A percentile compares a stretch with the other conserved stretches of the same genome.
These are phyloP conservation scores for Zygoascus ofunaensis DNA, from an alignment of 805 yeast species.

Conservation along the genomic window DNA sequence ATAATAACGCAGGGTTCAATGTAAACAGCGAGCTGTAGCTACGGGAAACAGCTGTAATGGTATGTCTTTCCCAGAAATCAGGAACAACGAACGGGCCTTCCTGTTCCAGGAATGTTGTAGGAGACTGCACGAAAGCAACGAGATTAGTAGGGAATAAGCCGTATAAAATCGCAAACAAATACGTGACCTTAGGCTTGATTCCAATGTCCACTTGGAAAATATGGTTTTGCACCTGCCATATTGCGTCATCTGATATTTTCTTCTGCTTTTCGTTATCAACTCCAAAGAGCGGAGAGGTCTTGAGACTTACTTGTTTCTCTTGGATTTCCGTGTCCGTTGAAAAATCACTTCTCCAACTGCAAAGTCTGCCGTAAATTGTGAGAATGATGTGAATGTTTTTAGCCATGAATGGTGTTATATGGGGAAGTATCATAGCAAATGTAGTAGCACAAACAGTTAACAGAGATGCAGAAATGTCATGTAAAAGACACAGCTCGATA, in stretches of 20 bases:
- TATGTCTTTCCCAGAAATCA: constrained; percentile 30
- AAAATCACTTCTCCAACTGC: constrained; percentile 29
- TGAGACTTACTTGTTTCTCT: constrained; percentile 6
- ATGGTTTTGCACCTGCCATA: constrained; percentile 22
- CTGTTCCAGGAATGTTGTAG: constrained; percentile 30
- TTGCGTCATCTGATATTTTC: constrained; percentile 6
- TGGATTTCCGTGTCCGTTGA: background rate
- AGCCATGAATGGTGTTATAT: constrained; percentile 31
- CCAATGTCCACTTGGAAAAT: constrained; percentile 10
- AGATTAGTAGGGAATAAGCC: constrained; percentile 50
- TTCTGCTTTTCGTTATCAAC: constrained; percentile 11
- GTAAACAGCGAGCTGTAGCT: constrained; percentile 24
- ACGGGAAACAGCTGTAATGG: constrained; percentile 24
- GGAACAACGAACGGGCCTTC: constrained; percentile 15
- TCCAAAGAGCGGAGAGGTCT: background rate
- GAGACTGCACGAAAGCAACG: constrained; percentile 34
- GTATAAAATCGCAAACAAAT: constrained; percentile 43
- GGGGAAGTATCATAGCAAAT: constrained; percentile 39
- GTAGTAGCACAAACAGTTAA: constrained; percentile 33
- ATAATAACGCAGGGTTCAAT: constrained; percentile 42
- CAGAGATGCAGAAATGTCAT: constrained; percentile 35
- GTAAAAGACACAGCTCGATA: constrained; percentile 32
- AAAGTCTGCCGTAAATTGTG: constrained; percentile 37
- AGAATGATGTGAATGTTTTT: constrained; percentile 35
- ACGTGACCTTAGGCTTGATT: constrained; percentile 24